phyloP scores from a whole-genome alignment of 257 asterid genomes.

The Ajuga chamaepitys region DNA sequence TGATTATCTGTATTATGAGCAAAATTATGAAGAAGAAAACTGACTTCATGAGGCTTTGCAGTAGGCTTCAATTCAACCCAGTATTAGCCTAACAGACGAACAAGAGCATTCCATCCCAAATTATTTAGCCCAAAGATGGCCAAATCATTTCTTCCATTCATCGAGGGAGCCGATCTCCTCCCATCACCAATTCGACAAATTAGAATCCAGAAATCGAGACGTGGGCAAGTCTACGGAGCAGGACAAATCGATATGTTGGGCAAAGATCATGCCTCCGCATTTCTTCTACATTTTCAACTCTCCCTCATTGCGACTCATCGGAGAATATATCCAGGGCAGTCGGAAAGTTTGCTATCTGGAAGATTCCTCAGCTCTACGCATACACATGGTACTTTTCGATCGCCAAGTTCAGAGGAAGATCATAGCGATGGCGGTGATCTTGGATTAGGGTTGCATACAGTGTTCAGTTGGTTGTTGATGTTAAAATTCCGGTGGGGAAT shows the following conservation, averaged over 20 bases:
- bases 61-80: too few relatives aligned
- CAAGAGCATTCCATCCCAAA: too few relatives aligned
- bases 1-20: too few relatives aligned
- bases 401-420: slow-evolving; percentile 59
- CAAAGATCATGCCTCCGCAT: slow-evolving; percentile 44
- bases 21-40: too few relatives aligned
- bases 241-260: slow-evolving; percentile 56
- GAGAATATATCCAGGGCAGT: slow-evolving; percentile 42
- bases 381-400: slow-evolving; percentile 54
- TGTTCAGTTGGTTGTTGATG: slow-evolving; percentile 47
- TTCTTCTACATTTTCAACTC: slow-evolving; percentile 34
- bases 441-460: slow-evolving; percentile 30
- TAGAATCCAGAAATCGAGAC: slow-evolving; percentile 22
- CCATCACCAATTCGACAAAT: too few relatives aligned
- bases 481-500: slow-evolving; percentile 43
- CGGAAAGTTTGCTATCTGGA: slow-evolving; percentile 49
- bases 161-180: too few relatives aligned
- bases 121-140: too few relatives aligned
- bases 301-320: slow-evolving; percentile 30
- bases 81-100: too few relatives aligned
- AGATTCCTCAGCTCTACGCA: slow-evolving; percentile 63
- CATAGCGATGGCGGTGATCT: slow-evolving; percentile 50
- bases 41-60: too few relatives aligned
- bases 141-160: too few relatives aligned
- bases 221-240: slow-evolving; percentile 61